Evolutionary conservation across 1,284 basidiomycete genomes (phyloP).

Genomic region (Cryptococcus sp.): DNA sequence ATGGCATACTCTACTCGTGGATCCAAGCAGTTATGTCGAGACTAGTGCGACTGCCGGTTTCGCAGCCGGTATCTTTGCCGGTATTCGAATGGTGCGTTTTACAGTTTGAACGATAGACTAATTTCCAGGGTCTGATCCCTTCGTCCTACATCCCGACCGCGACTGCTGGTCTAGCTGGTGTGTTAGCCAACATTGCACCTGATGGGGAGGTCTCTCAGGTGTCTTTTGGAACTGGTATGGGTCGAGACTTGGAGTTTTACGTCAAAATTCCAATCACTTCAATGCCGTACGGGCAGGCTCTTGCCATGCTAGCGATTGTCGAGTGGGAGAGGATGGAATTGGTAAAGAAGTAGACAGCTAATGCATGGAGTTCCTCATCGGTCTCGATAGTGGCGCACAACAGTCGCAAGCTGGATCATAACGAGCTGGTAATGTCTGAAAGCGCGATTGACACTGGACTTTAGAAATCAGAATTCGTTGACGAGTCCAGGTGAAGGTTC

Average conservation of each 20-base stretch:
- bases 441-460: too few species aligned
- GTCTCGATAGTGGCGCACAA: too few species aligned
- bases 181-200: slow-evolving; percentile 56
- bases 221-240: slow-evolving; percentile 61
- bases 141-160: slow-evolving; percentile 51
- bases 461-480: too few species aligned
- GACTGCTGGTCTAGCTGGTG: slow-evolving; percentile 54
- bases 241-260: slow-evolving; percentile 56
- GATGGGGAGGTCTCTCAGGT: slow-evolving; percentile 57
- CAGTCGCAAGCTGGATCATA: too few species aligned
- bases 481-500: too few species aligned
- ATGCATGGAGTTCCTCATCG: too few species aligned
- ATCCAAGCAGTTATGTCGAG: slow-evolving; percentile 58
- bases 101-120: neutral
- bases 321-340: slow-evolving; percentile 40
- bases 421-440: too few species aligned
- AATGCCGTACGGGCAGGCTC: slow-evolving; percentile 63
- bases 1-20: slow-evolving; percentile 62
- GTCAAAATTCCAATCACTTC: slow-evolving; percentile 58
- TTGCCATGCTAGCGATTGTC: slow-evolving; percentile 51
- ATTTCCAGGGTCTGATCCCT: slow-evolving; percentile 17
- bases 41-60: slow-evolving; percentile 60
- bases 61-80: slow-evolving; percentile 59
- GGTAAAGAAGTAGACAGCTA: neutral
- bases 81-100: slow-evolving; percentile 50